Percentiles rank a stretch among this genome's conserved stretches.
Evolutionary conservation across 2,329 filamentous ascomycete genomes (phyloP).

Genomic region (Aaosphaeria arxii): DNA sequence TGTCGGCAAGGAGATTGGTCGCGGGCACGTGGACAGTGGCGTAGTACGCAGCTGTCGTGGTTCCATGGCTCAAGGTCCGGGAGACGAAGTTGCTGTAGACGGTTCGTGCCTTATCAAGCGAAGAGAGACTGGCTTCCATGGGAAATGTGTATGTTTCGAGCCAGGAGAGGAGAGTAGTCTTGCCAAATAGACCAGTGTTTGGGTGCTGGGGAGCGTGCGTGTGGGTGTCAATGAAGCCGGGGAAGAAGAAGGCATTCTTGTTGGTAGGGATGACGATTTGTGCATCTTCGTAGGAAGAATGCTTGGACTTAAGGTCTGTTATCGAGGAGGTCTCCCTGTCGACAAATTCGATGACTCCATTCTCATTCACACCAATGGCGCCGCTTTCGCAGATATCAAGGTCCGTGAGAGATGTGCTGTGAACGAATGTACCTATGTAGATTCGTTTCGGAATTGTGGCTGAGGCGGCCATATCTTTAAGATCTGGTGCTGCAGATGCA

Average conservation of each 20-base stretch:
- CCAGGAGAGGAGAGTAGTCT: conserved; percentile 90
- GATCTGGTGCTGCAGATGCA: background rate
- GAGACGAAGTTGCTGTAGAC: conserved; percentile 78
- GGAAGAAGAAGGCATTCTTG: conserved; percentile 73
- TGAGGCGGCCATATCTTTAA: conserved; percentile 26
- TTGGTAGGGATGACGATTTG: conserved; percentile 32
- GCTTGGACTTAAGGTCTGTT: conserved; percentile 17
- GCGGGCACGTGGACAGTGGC: conserved; percentile 82
- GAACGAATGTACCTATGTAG: conserved; percentile 62
- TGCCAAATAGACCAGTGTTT: conserved; percentile 91
- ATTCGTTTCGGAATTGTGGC: conserved; percentile 36
- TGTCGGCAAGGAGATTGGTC: conserved; percentile 85
- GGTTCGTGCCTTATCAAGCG: conserved; percentile 59
- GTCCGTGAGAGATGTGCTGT: conserved; percentile 48
- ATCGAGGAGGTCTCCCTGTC: conserved; percentile 29
- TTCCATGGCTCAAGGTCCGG: conserved; percentile 82
- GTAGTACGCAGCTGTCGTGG: conserved; percentile 92
- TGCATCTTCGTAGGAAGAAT: conserved; percentile 22
- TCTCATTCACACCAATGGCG: conserved; percentile 51
- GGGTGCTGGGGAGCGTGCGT: conserved; percentile 94
- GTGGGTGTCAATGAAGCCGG: conserved; percentile 87
- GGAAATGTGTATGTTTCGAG: conserved; percentile 93
- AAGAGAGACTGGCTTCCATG: conserved; percentile 72
- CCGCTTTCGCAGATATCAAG: conserved; percentile 50
- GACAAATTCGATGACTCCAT: conserved; percentile 52